Conservation (phyloP, 169 alveolate genomes). For the Hepatocystis sp. region DNA sequence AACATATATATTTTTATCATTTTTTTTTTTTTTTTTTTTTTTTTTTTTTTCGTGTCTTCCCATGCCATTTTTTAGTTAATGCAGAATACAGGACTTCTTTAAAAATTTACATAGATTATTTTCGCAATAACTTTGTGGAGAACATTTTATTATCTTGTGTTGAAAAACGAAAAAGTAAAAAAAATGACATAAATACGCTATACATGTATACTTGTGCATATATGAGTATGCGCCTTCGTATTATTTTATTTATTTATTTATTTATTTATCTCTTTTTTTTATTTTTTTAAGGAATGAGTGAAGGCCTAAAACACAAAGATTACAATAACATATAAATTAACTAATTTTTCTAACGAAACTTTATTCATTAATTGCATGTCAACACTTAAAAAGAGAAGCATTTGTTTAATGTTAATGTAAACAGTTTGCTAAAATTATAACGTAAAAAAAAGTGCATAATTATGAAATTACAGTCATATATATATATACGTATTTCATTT, state of each 20-base stretch:
- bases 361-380: too few species aligned
- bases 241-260: constrained; percentile 2
- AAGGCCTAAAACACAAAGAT: constrained; percentile 32
- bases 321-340: constrained; percentile 15
- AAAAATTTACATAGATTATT: constrained; percentile 47
- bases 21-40: neutral
- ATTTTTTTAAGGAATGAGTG: constrained; percentile 40
- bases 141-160: constrained; percentile 56
- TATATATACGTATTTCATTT: too few species aligned
- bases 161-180: constrained; percentile 50
- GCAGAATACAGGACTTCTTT: constrained; percentile 66
- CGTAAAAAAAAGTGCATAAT: too few species aligned
- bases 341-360: constrained; percentile 4
- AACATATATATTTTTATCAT: neutral
- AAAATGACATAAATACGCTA: neutral
- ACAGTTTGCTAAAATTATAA: too few species aligned
- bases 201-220: neutral
- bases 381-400: too few species aligned
- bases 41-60: too few species aligned
- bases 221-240: neutral
- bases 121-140: constrained; percentile 56
- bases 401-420: too few species aligned
- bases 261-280: constrained; percentile 12
- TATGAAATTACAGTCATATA: too few species aligned
- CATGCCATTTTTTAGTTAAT: constrained; percentile 24